A percentile compares a stretch with the other conserved stretches of the same genome.
Conservation (phyloP, 129 eudicot genomes). For the Heracleum sosnowskyi region DNA sequence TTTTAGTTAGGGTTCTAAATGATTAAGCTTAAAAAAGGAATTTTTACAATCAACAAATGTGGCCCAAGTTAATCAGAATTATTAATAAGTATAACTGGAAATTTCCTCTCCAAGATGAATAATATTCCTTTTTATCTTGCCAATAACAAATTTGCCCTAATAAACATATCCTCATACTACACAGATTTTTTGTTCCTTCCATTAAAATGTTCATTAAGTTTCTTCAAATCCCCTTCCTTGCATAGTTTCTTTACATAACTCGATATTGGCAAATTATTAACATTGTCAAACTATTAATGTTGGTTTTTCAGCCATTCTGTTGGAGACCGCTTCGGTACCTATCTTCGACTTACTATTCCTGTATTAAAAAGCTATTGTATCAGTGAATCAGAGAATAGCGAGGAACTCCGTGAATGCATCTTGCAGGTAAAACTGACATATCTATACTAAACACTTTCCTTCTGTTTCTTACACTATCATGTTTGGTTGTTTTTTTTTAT, state of each 20-base stretch:
- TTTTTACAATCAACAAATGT: no score
- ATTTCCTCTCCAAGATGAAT: background rate
- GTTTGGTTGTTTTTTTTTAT: background rate
- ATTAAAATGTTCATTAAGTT: no score
- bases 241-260: no score
- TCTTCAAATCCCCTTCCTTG: no score
- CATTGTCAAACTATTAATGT: slow-evolving; percentile 10
- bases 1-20: no score
- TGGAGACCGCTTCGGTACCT: slow-evolving; percentile 92
- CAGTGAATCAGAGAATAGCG: slow-evolving; percentile 90
- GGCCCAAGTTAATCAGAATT: no score
- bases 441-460: background rate
- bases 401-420: slow-evolving; percentile 95
- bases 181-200: no score
- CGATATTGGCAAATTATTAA: background rate
- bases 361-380: slow-evolving; percentile 57
- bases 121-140: no score
- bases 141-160: no score
- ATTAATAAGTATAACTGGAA: no score
- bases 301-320: slow-evolving; percentile 66
- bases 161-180: no score
- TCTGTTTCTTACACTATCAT: background rate
- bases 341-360: slow-evolving; percentile 93
- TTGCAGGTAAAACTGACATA: slow-evolving; percentile 56
- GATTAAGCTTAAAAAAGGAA: no score